Percentiles rank a stretch among this genome's conserved stretches.
These are phyloP conservation scores for Strigomonas culicis DNA, from an alignment of 208 protist genomes.

Conservation along the genomic window DNA sequence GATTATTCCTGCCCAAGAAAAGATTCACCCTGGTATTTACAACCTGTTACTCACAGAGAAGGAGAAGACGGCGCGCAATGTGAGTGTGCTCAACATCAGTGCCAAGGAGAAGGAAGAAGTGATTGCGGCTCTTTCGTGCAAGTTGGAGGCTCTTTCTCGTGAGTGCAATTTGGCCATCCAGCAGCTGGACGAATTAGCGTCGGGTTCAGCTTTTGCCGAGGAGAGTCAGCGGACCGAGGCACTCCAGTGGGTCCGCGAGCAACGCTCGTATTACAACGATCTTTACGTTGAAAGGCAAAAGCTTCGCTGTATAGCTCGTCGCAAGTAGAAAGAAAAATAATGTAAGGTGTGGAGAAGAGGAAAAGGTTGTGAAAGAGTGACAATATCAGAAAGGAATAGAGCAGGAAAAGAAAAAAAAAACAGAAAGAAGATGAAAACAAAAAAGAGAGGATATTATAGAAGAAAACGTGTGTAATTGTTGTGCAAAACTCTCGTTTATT, in stretches of 20 bases:
- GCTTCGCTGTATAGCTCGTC: conserved; percentile 15
- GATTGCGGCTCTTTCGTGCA: conserved; percentile 48
- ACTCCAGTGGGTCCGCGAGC: conserved; percentile 66
- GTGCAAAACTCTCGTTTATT: no score
- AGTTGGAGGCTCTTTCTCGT: conserved; percentile 42
- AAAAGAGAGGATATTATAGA: no score
- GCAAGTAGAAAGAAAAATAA: neutral
- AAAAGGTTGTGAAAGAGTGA: no score
- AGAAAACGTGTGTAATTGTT: no score
- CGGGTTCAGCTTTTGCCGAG: conserved; percentile 57
- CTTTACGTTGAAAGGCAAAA: conserved; percentile 43
- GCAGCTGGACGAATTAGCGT: conserved; percentile 67
- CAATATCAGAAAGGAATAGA: neutral
- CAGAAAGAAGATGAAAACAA: no score
- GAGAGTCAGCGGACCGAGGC: conserved; percentile 66
- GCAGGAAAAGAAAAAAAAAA: neutral
- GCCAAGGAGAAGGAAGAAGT: conserved; percentile 78
- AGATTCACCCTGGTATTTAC: conserved; percentile 80
- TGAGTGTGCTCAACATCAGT: conserved; percentile 66
- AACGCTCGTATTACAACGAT: conserved; percentile 52
- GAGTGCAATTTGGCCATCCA: conserved; percentile 69
- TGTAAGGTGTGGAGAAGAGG: neutral
- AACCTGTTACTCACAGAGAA: conserved; percentile 80
- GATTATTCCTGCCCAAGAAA: conserved; percentile 82
- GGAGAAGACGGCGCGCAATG: conserved; percentile 52